Evolutionary conservation across 495 filamentous ascomycete species (phyloP).

Genomic region (Lichina pygmaea): DNA sequence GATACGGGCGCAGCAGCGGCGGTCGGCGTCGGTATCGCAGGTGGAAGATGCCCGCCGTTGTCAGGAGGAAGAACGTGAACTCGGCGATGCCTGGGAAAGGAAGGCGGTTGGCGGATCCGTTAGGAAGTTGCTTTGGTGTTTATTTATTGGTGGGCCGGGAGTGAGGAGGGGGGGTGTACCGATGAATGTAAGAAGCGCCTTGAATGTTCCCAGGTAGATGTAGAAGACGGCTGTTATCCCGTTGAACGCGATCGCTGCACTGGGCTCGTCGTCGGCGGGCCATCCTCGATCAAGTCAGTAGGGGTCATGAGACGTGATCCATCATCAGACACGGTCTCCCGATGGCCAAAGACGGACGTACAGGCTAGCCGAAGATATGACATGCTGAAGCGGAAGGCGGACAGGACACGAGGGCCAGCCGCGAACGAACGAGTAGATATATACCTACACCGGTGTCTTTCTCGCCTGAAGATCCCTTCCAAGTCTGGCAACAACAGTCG

Average conservation of each 20-base stretch:
- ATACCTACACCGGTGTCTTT: too few species aligned
- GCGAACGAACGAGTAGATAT: neutral
- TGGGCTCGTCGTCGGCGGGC: slow-evolving; percentile 18
- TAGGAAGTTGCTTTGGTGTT: too few species aligned
- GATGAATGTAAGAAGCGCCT: slow-evolving; percentile 26
- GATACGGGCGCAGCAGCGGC: slow-evolving; percentile 18
- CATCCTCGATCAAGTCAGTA: slow-evolving; percentile 4
- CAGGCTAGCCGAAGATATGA: neutral
- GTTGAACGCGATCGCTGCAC: slow-evolving; percentile 18
- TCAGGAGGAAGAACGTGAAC: slow-evolving; percentile 30
- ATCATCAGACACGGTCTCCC: neutral
- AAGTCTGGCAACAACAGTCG: neutral
- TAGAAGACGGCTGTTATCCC: slow-evolving; percentile 21
- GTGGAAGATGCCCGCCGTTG: slow-evolving; percentile 22
- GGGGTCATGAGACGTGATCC: neutral
- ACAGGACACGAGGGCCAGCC: neutral
- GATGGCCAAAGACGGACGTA: neutral
- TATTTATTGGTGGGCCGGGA: neutral
- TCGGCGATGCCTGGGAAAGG: slow-evolving; percentile 8
- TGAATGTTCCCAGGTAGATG: slow-evolving; percentile 27
- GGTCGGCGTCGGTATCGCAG: slow-evolving; percentile 21
- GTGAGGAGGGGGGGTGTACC: slow-evolving; percentile 6
- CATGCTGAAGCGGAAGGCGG: neutral
- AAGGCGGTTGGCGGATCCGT: neutral
- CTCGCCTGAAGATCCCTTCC: too few species aligned